These are phyloP conservation scores for Daldinia caldariorum DNA, from an alignment of 495 filamentous ascomycete species.

Conservation along the genomic window DNA sequence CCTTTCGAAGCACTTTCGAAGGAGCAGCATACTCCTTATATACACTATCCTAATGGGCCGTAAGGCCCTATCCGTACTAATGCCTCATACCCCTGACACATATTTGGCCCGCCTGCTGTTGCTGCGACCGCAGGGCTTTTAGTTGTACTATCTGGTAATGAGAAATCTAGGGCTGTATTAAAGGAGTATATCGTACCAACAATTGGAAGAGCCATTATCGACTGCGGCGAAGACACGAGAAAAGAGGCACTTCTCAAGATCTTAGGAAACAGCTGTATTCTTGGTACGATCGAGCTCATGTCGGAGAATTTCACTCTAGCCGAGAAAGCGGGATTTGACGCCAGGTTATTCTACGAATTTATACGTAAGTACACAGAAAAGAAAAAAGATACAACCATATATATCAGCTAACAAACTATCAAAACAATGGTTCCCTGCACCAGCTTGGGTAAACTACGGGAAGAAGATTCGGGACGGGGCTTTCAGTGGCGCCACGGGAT, in stretches of 20 bases:
- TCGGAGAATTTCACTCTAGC: slow-evolving; percentile 24
- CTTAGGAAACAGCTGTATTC: slow-evolving; percentile 19
- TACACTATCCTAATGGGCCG: too few species aligned
- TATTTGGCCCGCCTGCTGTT: background rate
- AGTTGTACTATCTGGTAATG: background rate
- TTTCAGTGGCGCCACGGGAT: background rate
- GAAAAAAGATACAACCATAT: background rate
- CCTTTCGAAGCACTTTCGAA: too few species aligned
- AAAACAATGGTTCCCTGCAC: background rate
- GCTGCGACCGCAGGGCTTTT: slow-evolving; percentile 1
- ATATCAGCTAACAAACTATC: background rate
- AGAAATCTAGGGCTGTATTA: background rate
- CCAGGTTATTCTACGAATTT: slow-evolving; percentile 3
- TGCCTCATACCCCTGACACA: too few species aligned
- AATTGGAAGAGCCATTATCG: background rate
- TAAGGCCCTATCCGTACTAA: too few species aligned
- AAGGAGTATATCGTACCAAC: background rate
- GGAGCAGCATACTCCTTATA: too few species aligned
- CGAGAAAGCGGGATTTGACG: slow-evolving; percentile 18
- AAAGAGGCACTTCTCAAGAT: slow-evolving; percentile 11
- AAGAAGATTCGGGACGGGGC: background rate
- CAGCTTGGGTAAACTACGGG: background rate
- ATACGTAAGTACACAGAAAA: background rate
- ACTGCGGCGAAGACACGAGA: background rate
- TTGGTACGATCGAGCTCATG: slow-evolving; percentile 22